Evolutionary conservation across 129 eudicot species (phyloP).

Genomic region (Gnaphalium uliginosum): DNA sequence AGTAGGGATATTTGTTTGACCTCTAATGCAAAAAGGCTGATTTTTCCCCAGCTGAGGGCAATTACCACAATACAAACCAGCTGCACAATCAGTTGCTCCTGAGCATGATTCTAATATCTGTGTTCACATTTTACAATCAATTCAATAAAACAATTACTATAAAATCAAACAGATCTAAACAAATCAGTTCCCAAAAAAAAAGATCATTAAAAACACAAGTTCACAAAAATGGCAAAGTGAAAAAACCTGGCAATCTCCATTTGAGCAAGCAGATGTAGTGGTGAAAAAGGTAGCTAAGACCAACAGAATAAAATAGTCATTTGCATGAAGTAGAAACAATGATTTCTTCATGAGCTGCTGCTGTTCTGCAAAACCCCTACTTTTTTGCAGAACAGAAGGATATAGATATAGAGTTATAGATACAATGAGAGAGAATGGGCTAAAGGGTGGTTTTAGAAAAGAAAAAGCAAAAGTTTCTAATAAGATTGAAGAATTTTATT

Average conservation of each 20-base stretch:
- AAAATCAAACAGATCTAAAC: slow-evolving; percentile 30
- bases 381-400: slow-evolving; percentile 35
- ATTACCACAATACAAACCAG: slow-evolving; percentile 89
- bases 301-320: slow-evolving; percentile 25
- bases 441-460: background rate
- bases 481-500: slow-evolving; percentile 3
- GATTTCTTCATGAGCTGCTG: slow-evolving; percentile 40
- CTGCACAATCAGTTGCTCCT: slow-evolving; percentile 74
- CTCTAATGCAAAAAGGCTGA: slow-evolving; percentile 78
- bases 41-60: slow-evolving; percentile 67
- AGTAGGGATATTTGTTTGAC: slow-evolving; percentile 82
- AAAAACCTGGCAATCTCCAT: slow-evolving; percentile 70
- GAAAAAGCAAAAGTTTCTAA: slow-evolving; percentile 27
- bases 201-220: slow-evolving; percentile 4
- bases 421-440: too few species aligned
- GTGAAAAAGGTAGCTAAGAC: slow-evolving; percentile 30
- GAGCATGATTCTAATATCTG: slow-evolving; percentile 91
- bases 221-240: background rate
- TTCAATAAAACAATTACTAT: slow-evolving; percentile 10
- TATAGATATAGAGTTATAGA: slow-evolving; percentile 3
- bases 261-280: slow-evolving; percentile 56
- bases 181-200: slow-evolving; percentile 14
- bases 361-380: slow-evolving; percentile 42
- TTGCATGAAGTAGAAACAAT: slow-evolving; percentile 26
- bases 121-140: slow-evolving; percentile 30